Conservation (phyloP, 73 alveolate genomes). For the Paramecium biaurelia region DNA sequence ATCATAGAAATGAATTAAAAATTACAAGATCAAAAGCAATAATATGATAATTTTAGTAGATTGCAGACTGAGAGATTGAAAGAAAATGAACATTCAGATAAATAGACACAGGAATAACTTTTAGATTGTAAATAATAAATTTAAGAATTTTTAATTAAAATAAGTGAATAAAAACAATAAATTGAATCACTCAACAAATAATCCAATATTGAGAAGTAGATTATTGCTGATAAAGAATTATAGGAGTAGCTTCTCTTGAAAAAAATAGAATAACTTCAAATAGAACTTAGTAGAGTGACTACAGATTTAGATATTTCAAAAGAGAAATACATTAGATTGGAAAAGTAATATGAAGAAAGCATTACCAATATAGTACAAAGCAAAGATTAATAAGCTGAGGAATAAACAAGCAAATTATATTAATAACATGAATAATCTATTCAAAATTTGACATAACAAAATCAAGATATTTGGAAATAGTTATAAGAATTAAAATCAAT, state of each 20-base stretch:
- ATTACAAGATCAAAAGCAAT: background rate
- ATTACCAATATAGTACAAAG: background rate
- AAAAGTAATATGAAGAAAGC: background rate
- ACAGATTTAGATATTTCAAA: background rate
- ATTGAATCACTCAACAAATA: background rate
- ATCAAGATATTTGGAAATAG: background rate
- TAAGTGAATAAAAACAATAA: background rate
- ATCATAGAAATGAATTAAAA: background rate
- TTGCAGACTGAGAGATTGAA: background rate
- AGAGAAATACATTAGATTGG: background rate
- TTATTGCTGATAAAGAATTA: background rate
- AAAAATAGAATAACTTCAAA: background rate
- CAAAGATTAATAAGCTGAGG: constrained; percentile 10
- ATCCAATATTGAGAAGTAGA: background rate
- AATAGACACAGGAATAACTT: background rate
- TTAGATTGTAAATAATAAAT: background rate
- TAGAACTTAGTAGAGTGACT: background rate
- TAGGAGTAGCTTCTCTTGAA: background rate
- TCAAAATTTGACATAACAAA: background rate
- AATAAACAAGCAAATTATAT: background rate
- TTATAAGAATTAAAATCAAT: background rate
- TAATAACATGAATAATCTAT: constrained; percentile 21
- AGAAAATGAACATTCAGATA: background rate
- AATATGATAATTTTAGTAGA: background rate
- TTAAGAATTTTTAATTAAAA: background rate